Evolutionary conservation across 1,139 yeast species (phyloP), one percentile per base, ranked within the genome.

Genomic region (Zygosaccharomyces sapae): DNA sequence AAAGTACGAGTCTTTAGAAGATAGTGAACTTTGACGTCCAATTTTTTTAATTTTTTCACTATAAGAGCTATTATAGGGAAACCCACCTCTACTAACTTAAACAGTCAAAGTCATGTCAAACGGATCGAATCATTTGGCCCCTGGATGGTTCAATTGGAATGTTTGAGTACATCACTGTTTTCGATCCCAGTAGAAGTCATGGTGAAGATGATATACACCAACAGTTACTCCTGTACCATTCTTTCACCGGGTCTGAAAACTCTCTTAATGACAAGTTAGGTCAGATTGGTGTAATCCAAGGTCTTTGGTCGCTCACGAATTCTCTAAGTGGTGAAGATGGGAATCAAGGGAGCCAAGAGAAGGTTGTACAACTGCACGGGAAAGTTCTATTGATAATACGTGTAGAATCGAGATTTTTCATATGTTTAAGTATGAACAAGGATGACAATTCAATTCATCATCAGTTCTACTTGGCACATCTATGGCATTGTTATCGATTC

Each of bases 211-310:
- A 59, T 38, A 48, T 58, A 1, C 50, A 54, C 35, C 55, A 55
- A 41, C 56, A 61, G 47, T 44, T 64, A 19, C 39, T 65, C 25
- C 49, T 65, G 19, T 63, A 58, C 48, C 62, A 65, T 44, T 56
- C 60, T 18, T 63, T 63, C 46, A 53, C 49, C 6, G 48, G 40
- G 10, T 44, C 43, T 3, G 50, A 43, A 7, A 40, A 51, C 5
- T 41, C 60, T n/a, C 41, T 57, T 10, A 63, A 69, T 51, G 67
- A 62, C 5, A 65, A 65, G 52, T 49, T 69, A 33, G 53, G 69
- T 18, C 59, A 59, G 30, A 57, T 71, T 24, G 74, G 75, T 2
- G 55, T 70, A n/a, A 57, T 71, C 4, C 69, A 69, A 45, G 74
- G 72, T 0, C 56, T 69, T 31, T 59, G 64, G 58, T 57, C 62